These are phyloP conservation scores for Colletotrichum acutatum DNA, from an alignment of 2,329 filamentous ascomycete species.

Conservation along the genomic window DNA sequence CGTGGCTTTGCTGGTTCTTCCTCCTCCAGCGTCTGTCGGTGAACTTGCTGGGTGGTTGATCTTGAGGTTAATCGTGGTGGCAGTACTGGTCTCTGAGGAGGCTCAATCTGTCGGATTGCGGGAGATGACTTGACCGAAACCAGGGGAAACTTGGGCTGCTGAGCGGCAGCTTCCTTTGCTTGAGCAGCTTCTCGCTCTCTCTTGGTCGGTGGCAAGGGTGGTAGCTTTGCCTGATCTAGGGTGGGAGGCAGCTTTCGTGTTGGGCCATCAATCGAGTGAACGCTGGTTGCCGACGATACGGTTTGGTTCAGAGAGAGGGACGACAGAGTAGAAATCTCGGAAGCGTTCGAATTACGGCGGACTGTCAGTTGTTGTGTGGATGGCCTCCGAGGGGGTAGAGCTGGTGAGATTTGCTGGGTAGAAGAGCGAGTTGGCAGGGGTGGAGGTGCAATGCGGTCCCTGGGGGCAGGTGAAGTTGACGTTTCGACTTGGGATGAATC, in stretches of 20 bases:
- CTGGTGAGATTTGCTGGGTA: conserved; percentile 54
- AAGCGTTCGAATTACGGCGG: conserved; percentile 67
- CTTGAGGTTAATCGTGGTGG: conserved; percentile 64
- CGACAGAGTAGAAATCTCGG: conserved; percentile 66
- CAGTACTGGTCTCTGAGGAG: conserved; percentile 51
- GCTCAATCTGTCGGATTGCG: conserved; percentile 46
- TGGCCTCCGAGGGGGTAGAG: conserved; percentile 61
- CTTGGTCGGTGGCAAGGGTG: conserved; percentile 65
- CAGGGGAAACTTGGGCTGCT: conserved; percentile 44
- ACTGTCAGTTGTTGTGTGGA: conserved; percentile 55
- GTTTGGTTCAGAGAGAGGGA: conserved; percentile 59
- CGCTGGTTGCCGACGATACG: conserved; percentile 60
- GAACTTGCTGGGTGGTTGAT: conserved; percentile 46
- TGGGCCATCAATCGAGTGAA: conserved; percentile 54
- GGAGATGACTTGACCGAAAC: conserved; percentile 52
- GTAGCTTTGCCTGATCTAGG: conserved; percentile 66
- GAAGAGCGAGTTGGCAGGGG: conserved; percentile 52
- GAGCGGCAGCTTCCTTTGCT: conserved; percentile 41
- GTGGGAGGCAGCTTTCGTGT: conserved; percentile 65
- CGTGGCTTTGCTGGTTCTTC: conserved; percentile 27
- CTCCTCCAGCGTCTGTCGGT: conserved; percentile 15
- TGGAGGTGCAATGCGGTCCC: conserved; percentile 45
- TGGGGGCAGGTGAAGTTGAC: conserved; percentile 40
- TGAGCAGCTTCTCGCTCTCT: conserved; percentile 64
- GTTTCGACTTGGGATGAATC: conserved; percentile 37